Base-by-base conservation (phyloP, 2,329 filamentous ascomycete species). In the Anthostomella pinea region DNA sequence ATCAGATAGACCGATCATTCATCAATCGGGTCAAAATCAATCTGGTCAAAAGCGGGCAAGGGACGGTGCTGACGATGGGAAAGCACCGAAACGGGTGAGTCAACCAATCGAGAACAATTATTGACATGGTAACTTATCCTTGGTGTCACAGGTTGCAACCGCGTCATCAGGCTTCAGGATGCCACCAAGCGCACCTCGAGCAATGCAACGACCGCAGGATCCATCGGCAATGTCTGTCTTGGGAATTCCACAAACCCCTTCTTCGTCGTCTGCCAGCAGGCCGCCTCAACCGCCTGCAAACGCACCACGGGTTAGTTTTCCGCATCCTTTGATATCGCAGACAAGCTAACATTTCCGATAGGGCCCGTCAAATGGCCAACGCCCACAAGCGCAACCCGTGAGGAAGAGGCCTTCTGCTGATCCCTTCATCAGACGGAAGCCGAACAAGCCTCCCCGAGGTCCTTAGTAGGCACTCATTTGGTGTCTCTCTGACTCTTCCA, bases 1-100 rank as follows among this genome's bases (percentile, higher is more conserved):
- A 7, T 51, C 49, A n/a, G 53, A 56, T 26, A 56, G 49, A 14
- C 57, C 57, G 3, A 40, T 60, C 2, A 59, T 59, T 22, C 57
- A 61, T 30, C 42, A 51, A 19, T 55, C 56, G 5, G 49, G 51
- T 14, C 39, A 46, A 26, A 61, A 61, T 30, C 42, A 51, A 19
- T 55, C 56, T 6, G 49, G 51, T 14, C 39, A 46, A 26, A 61
- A 61, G 30, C 48, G 58, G 17, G 48, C 41, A 17, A 47, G 51
- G 29, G 56, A 57, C 4, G 40, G 45, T 13, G 9, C 21, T 5
- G 56, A 53, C 10, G 45, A 35, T 13, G 45, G 42, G 6, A 57
- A 56, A 27, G 28, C 47, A 10, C 30, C 49, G 5, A 60, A 60
- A 41, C 53, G 41, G 30, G 57, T 61, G 45, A 49, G 51, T 29